Base-by-base conservation (phyloP, 169 alveolate genomes). In the Perkinsus chesapeaki region DNA sequence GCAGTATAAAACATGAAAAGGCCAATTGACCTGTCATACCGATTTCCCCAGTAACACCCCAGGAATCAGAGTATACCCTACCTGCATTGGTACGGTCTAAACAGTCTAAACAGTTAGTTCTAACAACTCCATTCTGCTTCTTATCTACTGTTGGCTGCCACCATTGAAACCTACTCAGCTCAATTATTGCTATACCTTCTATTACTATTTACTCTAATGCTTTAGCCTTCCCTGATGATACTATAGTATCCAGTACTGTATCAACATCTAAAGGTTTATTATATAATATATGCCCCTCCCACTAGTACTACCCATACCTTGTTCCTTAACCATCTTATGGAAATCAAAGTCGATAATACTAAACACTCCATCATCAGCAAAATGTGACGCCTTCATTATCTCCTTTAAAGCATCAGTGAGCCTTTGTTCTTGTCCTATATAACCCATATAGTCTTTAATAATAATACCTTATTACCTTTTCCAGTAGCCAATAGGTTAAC, bases 71-170 rank as follows among this genome's bases (percentile, higher is more conserved):
- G n/a, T n/a, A n/a, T n/a, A 23, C 82, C 12, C 82, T 60, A 60
- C 82, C 82, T 12, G 97, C 97, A 93, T 98, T 97, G 3, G 99
- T 97, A 94, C 99, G 95, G 94, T 98, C 99, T 31, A 97, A 94
- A 94, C 99, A 97, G 92, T 97, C 98, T 92, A 98, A 93, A 93
- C 99, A 98, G 93, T 98, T 97, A 12, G 98, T 96, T 48, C 99
- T 95, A 39, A 97, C 93, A 1, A 98, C 96, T 39, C 99, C 99
- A 92, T 96, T 96, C 95, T 98, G 97, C 39, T 92, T 60, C 92
- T 39, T 39, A 16, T 23, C 37, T 1, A 34, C 23, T 1, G 37
- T 60, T 1, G 82, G 82, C 23, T 60, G 82, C 82, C 82, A 60
- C 82, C 82, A 60, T 60, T 60, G 82, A 34, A 60, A 60, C 82